A percentile compares a stretch with the other conserved stretches of the same genome.
These are phyloP conservation scores for Raffaelea deltoideospora DNA, from an alignment of 2,329 filamentous ascomycete genomes.

Conservation along the genomic window DNA sequence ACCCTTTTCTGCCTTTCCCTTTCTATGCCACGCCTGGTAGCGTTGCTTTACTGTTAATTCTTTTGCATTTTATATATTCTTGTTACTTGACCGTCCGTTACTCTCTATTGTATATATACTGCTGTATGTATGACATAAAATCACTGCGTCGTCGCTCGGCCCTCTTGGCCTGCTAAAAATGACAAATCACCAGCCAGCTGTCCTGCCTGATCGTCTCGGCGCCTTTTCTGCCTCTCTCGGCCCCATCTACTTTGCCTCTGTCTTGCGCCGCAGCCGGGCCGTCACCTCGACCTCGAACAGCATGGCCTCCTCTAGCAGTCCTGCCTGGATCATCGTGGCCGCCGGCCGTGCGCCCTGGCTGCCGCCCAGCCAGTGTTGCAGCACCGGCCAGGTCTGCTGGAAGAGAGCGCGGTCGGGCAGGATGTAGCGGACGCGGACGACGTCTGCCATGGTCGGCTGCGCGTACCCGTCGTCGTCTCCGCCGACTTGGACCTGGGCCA, in stretches of 20 bases:
- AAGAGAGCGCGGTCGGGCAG: constrained; percentile 32
- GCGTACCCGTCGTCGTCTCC: constrained; percentile 14
- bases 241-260: background rate
- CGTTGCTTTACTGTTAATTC: too few relatives aligned
- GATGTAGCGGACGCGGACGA: constrained; percentile 37
- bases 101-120: too few relatives aligned
- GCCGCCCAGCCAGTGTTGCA: constrained; percentile 32
- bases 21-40: too few relatives aligned
- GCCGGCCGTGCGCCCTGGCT: constrained; percentile 31
- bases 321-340: constrained; percentile 37
- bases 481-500: constrained; percentile 28
- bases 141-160: too few relatives aligned
- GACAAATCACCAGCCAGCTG: too few relatives aligned
- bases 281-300: constrained; percentile 22
- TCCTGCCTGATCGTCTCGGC: too few relatives aligned
- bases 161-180: too few relatives aligned
- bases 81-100: too few relatives aligned
- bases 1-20: too few relatives aligned
- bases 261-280: constrained; percentile 9
- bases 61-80: too few relatives aligned
- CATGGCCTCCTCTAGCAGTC: constrained; percentile 33
- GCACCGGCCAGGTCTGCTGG: constrained; percentile 30
- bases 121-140: too few relatives aligned
- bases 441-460: constrained; percentile 20
- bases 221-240: background rate